Evolutionary conservation across 2,329 filamentous ascomycete genomes (phyloP).

Genomic region (Beauveria medogensis): DNA sequence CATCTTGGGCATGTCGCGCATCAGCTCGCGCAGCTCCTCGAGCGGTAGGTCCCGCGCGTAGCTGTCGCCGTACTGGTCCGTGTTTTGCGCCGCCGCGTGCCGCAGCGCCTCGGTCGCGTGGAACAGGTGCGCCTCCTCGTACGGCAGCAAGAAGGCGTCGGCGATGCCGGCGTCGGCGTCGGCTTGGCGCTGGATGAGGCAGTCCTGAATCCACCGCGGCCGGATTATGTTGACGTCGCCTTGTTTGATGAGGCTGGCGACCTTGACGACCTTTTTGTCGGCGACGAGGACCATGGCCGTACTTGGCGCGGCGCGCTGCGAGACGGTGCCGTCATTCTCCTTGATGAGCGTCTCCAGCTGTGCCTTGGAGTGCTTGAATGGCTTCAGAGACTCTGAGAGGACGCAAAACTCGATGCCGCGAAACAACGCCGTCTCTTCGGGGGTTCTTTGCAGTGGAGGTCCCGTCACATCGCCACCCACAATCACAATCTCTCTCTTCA

Average conservation of each 20-base stretch:
- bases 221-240: constrained; percentile 65
- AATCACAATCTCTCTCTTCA: constrained; percentile 63
- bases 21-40: constrained; percentile 51
- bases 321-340: constrained; percentile 70
- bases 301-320: constrained; percentile 60
- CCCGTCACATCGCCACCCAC: constrained; percentile 53
- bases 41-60: constrained; percentile 62
- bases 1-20: constrained; percentile 44
- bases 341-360: constrained; percentile 78
- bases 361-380: constrained; percentile 65
- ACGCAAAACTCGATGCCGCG: constrained; percentile 73
- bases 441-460: constrained; percentile 41
- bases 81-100: constrained; percentile 48
- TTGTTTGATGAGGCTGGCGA: constrained; percentile 70
- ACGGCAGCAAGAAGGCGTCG: constrained; percentile 55
- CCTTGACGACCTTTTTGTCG: constrained; percentile 74
- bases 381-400: constrained; percentile 64
- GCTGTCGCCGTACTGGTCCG: constrained; percentile 76
- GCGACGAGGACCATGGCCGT: constrained; percentile 64
- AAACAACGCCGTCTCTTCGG: constrained; percentile 56
- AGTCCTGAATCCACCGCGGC: constrained; percentile 78
- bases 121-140: constrained; percentile 60
- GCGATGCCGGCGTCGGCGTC: constrained; percentile 14
- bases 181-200: constrained; percentile 46
- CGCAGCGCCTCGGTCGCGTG: constrained; percentile 52